Conservation (phyloP, 2,329 filamentous ascomycete species). For the Boeremia exigua region DNA sequence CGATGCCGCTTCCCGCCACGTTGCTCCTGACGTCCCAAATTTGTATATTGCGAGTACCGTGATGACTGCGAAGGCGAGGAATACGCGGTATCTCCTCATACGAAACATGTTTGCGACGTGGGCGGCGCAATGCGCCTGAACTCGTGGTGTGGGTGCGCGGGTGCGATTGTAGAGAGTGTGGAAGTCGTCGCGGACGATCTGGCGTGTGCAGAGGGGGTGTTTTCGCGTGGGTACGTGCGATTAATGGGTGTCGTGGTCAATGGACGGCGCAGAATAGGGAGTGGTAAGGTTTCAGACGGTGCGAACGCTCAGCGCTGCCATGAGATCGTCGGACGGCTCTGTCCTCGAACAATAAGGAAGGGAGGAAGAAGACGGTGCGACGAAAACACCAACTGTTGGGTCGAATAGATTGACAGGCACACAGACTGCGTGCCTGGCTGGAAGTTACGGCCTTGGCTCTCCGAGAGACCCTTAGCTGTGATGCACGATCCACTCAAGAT, state of each 20-base stretch:
- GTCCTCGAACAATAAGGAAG: not conserved
- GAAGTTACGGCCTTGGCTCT: conserved; percentile 32
- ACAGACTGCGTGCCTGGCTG: conserved; percentile 21
- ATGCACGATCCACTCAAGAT: conserved; percentile 25
- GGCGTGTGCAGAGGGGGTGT: not conserved
- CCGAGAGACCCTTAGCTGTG: conserved; percentile 19
- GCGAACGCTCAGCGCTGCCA: conserved; percentile 27
- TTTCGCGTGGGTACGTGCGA: not conserved
- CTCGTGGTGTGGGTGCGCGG: conserved; percentile 19
- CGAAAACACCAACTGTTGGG: conserved; percentile 2
- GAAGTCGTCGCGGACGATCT: not conserved
- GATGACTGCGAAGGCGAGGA: conserved; percentile 62
- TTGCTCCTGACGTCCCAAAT: conserved; percentile 55
- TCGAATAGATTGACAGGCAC: conserved; percentile 19
- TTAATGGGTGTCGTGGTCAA: not conserved
- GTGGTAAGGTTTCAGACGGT: conserved; percentile 7
- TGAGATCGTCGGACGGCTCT: conserved; percentile 3
- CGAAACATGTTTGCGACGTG: conserved; percentile 57
- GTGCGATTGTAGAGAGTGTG: not conserved
- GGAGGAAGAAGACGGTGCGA: conserved; percentile 9
- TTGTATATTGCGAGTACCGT: conserved; percentile 62
- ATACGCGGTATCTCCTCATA: conserved; percentile 66
- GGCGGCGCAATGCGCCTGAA: conserved; percentile 8
- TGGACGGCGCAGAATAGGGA: not conserved
- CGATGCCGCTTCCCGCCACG: conserved; percentile 41